Percentiles rank a stretch among this genome's conserved stretches.
Conservation (phyloP, 2,329 filamentous ascomycete genomes). For the Phaeoacremonium minimum region DNA sequence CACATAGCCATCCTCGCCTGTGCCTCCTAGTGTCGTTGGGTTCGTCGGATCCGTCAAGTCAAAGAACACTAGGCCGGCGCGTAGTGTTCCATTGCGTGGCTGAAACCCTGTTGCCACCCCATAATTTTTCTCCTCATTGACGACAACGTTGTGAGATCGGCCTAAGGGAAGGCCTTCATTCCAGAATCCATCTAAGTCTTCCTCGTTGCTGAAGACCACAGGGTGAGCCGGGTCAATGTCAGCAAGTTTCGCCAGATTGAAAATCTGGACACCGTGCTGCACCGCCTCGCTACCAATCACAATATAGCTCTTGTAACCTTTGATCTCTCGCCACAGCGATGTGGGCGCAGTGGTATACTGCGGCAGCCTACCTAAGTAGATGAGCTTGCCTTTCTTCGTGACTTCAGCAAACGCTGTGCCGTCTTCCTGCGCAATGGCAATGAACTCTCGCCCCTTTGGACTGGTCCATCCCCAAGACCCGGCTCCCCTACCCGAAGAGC, state of each 20-base stretch:
- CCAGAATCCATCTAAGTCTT: constrained; percentile 30
- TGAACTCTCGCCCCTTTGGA: constrained; percentile 42
- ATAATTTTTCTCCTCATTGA: constrained; percentile 42
- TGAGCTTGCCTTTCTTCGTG: constrained; percentile 33
- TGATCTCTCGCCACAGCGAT: constrained; percentile 35
- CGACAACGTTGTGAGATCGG: constrained; percentile 47
- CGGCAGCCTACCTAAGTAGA: constrained; percentile 40
- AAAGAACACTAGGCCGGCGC: constrained; percentile 54
- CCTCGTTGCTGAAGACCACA: constrained; percentile 23
- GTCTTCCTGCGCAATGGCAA: constrained; percentile 42
- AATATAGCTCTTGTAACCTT: constrained; percentile 33
- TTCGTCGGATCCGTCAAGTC: constrained; percentile 50
- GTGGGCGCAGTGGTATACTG: constrained; percentile 28
- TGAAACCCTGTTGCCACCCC: constrained; percentile 36
- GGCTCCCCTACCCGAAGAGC: constrained; percentile 26
- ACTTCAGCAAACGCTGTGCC: constrained; percentile 47
- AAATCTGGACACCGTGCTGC: constrained; percentile 57
- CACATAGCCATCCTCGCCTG: constrained; percentile 52
- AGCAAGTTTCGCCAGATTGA: constrained; percentile 54
- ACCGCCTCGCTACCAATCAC: constrained; percentile 36
- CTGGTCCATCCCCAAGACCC: constrained; percentile 45
- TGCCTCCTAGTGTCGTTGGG: constrained; percentile 49
- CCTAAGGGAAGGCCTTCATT: constrained; percentile 26
- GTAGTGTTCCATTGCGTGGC: constrained; percentile 38
- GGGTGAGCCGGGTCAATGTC: constrained; percentile 34